A percentile compares a stretch with the other conserved stretches of the same genome.
Evolutionary conservation across 768 basidiomycete genomes (phyloP).

Genomic region (Leccinum disarticulatum): DNA sequence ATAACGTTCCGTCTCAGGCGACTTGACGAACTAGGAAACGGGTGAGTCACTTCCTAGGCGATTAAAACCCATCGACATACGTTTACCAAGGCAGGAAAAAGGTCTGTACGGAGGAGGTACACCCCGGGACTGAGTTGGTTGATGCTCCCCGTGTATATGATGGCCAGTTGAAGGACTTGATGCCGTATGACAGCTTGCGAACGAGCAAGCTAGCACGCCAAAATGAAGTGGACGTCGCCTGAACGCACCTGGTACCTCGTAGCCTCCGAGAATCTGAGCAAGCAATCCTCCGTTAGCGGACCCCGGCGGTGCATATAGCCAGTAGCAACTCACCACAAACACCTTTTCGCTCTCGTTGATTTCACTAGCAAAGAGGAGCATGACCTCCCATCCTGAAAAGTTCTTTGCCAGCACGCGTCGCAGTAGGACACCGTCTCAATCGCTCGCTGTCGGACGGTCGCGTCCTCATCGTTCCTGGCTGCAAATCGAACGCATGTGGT

Average conservation of each 20-base stretch:
- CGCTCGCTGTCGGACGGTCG: slow-evolving; percentile 35
- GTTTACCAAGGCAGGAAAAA: slow-evolving; percentile 54
- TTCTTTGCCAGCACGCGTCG: slow-evolving; percentile 55
- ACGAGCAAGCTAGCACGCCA: background rate
- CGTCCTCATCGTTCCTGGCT: slow-evolving; percentile 29
- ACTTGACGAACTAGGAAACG: slow-evolving; percentile 50
- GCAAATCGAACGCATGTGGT: slow-evolving; percentile 43
- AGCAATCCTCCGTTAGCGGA: background rate
- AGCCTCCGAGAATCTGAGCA: slow-evolving; percentile 46
- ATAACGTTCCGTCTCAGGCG: slow-evolving; percentile 52
- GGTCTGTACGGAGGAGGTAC: slow-evolving; percentile 62
- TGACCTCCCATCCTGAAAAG: slow-evolving; percentile 67
- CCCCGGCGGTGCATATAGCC: background rate
- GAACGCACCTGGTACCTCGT: slow-evolving; percentile 36
- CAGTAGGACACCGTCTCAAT: slow-evolving; percentile 49
- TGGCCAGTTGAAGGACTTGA: slow-evolving; percentile 52
- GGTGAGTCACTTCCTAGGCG: background rate
- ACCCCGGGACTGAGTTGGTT: slow-evolving; percentile 69
- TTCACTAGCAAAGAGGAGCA: slow-evolving; percentile 66
- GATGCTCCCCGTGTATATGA: slow-evolving; percentile 59
- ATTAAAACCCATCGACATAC: slow-evolving; percentile 33
- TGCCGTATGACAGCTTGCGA: slow-evolving; percentile 48
- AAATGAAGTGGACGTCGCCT: background rate
- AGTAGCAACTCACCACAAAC: slow-evolving; percentile 46
- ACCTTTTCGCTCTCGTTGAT: slow-evolving; percentile 55